A percentile compares a stretch with the other conserved stretches of the same genome.
These are phyloP conservation scores for Wickerhamiella domercqiae DNA, from an alignment of 805 yeast species.

Conservation along the genomic window DNA sequence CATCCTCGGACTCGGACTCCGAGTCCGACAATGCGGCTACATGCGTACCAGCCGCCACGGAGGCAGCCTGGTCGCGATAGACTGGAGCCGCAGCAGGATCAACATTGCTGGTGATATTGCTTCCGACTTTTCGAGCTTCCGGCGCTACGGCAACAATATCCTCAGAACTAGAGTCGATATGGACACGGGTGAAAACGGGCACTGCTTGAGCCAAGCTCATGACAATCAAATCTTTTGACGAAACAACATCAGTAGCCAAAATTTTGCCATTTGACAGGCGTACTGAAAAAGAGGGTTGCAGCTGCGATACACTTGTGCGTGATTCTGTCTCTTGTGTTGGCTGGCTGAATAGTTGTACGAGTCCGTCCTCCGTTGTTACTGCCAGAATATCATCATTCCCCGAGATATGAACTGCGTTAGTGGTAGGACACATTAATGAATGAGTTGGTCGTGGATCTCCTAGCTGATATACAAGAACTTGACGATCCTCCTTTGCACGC, in stretches of 20 bases:
- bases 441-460: conserved; percentile 29
- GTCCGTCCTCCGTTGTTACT: conserved; percentile 61
- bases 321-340: too few species aligned
- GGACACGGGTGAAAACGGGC: conserved; percentile 22
- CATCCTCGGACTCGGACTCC: conserved; percentile 25
- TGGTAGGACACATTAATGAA: conserved; percentile 55
- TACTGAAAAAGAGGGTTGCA: background rate
- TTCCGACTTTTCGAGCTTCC: conserved; percentile 15
- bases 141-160: conserved; percentile 9
- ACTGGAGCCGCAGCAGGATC: conserved; percentile 32
- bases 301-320: too few species aligned
- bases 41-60: conserved; percentile 25
- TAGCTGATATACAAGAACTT: conserved; percentile 52
- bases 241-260: background rate
- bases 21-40: conserved; percentile 19
- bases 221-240: background rate
- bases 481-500: conserved; percentile 67
- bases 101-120: conserved; percentile 16
- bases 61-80: conserved; percentile 24
- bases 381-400: conserved; percentile 24
- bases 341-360: conserved; percentile 59
- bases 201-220: conserved; percentile 16
- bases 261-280: background rate
- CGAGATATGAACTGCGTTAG: conserved; percentile 33
- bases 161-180: conserved; percentile 19